phyloP scores from a whole-genome alignment of 2,329 filamentous ascomycete genomes.

The Pyricularia sp. region DNA sequence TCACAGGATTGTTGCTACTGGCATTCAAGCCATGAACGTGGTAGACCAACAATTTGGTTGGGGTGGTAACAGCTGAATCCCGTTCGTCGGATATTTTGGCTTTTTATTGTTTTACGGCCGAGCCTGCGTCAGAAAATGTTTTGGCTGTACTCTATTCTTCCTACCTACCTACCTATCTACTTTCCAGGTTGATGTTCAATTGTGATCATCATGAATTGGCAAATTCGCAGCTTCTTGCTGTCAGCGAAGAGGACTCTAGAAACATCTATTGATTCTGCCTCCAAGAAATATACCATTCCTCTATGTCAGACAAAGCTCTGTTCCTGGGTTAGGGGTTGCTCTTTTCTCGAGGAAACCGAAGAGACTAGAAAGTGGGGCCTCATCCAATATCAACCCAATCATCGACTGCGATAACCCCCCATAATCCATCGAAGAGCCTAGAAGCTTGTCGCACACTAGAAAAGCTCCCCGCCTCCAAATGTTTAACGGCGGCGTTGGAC shows the following conservation, averaged over 20 bases:
- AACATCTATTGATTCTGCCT: not conserved
- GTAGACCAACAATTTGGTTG: conserved; percentile 42
- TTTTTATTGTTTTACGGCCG: not conserved
- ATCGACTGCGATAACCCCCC: not conserved
- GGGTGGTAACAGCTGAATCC: conserved; percentile 22
- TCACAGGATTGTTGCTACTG: conserved; percentile 27
- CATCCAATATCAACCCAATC: not conserved
- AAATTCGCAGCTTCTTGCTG: not conserved
- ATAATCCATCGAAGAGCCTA: conserved; percentile 13
- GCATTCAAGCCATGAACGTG: conserved; percentile 36
- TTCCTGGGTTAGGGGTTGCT: not conserved
- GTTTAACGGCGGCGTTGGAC: not conserved
- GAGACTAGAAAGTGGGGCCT: not conserved
- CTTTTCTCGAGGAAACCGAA: not conserved
- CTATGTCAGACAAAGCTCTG: not conserved
- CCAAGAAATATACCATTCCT: not conserved
- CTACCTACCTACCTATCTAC: no score
- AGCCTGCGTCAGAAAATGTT: not conserved
- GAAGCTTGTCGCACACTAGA: conserved; percentile 8
- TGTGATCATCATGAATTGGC: not conserved
- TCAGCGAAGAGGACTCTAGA: not conserved
- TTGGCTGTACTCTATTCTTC: not conserved
- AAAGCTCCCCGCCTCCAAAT: conserved; percentile 7
- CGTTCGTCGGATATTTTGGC: not conserved
- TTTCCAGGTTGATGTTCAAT: not conserved